phyloP scores from a whole-genome alignment of 1,284 basidiomycete species.

The Cryptococcus hybrid region DNA sequence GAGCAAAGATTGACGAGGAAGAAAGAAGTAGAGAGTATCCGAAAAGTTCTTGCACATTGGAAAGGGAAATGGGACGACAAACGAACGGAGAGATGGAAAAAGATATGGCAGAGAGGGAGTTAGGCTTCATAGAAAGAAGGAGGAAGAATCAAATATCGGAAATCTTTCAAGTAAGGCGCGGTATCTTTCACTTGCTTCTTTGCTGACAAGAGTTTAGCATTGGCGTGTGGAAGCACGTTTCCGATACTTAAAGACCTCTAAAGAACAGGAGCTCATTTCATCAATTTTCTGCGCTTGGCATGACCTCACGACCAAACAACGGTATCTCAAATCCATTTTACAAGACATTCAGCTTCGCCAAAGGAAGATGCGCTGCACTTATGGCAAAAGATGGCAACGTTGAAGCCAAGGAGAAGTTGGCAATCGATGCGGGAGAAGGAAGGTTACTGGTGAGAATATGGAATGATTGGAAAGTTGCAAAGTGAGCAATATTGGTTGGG shows the following conservation, averaged over 20 bases:
- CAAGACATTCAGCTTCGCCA: neutral
- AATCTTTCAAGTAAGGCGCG: too few species aligned
- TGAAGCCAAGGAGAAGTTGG: constrained; percentile 10
- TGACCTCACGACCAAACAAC: neutral
- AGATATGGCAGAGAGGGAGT: constrained; percentile 30
- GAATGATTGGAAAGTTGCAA: constrained; percentile 16
- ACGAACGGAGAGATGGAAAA: constrained; percentile 34
- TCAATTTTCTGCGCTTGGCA: constrained; percentile 7
- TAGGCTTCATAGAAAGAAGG: constrained; percentile 10
- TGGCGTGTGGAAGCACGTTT: constrained; percentile 14
- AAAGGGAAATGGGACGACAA: constrained; percentile 16
- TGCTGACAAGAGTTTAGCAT: constrained; percentile 12
- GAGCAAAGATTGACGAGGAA: constrained; percentile 7
- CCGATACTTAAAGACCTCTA: constrained; percentile 2
- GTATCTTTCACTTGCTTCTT: too few species aligned
- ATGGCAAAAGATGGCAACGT: constrained; percentile 17
- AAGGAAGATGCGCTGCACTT: constrained; percentile 5
- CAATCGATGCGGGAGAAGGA: constrained; percentile 4
- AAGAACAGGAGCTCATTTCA: neutral
- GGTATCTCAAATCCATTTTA: neutral
- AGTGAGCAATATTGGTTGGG: too few species aligned
- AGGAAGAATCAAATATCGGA: neutral
- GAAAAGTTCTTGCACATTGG: constrained; percentile 25
- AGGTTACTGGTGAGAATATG: constrained; percentile 15
- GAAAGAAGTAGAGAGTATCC: neutral